phyloP scores from a whole-genome alignment of 371 early-diverging fungal genomes.

The Blakeslea trispora region DNA sequence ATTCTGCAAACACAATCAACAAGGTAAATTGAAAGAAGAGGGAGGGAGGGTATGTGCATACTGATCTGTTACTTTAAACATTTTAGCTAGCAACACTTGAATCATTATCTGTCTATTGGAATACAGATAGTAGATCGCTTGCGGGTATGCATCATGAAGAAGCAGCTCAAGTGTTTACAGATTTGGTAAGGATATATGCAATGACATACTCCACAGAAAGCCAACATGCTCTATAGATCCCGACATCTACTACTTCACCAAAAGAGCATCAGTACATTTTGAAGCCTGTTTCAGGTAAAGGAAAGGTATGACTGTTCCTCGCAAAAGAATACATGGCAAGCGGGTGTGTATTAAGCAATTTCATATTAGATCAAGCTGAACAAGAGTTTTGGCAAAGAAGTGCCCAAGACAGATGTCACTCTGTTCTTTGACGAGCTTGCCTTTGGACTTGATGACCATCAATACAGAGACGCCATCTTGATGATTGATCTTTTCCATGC shows the following conservation, averaged over 20 bases:
- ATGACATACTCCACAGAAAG: too few species aligned
- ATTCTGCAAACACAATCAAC: constrained; percentile 65
- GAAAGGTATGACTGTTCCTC: constrained; percentile 53
- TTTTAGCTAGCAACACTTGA: constrained; percentile 67
- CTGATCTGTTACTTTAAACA: too few species aligned
- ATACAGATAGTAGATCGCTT: constrained; percentile 66
- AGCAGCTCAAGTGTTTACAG: constrained; percentile 29
- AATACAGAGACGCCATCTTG: constrained; percentile 70
- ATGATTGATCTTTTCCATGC: constrained; percentile 73
- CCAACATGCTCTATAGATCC: constrained; percentile 44
- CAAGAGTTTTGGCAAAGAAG: constrained; percentile 50
- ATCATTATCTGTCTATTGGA: constrained; percentile 78
- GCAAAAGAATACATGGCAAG: background rate
- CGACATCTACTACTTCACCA: constrained; percentile 22
- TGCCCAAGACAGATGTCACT: constrained; percentile 56
- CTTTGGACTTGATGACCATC: constrained; percentile 75
- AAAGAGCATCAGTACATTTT: constrained; percentile 67
- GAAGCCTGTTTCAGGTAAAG: constrained; percentile 82
- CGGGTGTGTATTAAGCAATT: background rate
- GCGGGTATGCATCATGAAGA: constrained; percentile 40
- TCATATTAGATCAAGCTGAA: constrained; percentile 49
- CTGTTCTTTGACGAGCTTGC: constrained; percentile 80
- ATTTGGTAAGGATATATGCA: constrained; percentile 26
- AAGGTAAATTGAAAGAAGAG: constrained; percentile 42
- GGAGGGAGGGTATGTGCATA: background rate